Base-by-base conservation (phyloP, 495 filamentous ascomycete species). In the Tuber borchii region DNA sequence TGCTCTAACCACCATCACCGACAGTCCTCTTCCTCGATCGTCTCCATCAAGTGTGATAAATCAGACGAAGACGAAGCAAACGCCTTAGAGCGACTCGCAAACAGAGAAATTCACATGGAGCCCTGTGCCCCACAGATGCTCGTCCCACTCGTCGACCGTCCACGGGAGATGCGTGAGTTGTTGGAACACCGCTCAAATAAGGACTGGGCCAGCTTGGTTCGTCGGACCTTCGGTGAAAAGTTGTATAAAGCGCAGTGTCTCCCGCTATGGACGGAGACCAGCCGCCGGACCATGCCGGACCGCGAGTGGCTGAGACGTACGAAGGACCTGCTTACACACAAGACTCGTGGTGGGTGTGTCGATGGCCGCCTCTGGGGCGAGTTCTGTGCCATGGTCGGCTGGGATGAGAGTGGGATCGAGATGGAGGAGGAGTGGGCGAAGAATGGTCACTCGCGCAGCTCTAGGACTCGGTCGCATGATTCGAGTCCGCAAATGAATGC, bases 321-420 rank as follows among this genome's bases (percentile, higher is more conserved):
- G 6, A 79, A 79, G 43, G 75, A 77, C 37, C 48, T 82, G 14
- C 74, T 82, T 26, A 22, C 70, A 34, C 73, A 69, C 2, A 79
- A 76, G 68, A 73, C 80, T 0, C 77, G 80, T 34, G 80, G 79
- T 9, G 80, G 80, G 10, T 76, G 75, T 34, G 77, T 69, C 22
- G 80, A 82, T 56, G 70, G 65, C 20, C 74, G 77, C 70, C 74
- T 82, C 70, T 82, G 80, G 80, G 73, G 77, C 16, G 80, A 79
- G 73, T 82, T 82, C 40, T 82, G 80, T 42, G 76, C 75, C 8
- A 82, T 82, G 79, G 80, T 82, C 45, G 80, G 80, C 10, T 82
- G 80, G 80, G 75, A 73, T 26, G 74, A 78, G 65, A 71, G 44
- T 34, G 72, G 72, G 56, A 74, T 72, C 31, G 79, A 80, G 56